A percentile compares a stretch with the other conserved stretches of the same genome.
These are phyloP conservation scores for Tylopilus plumbeoviolaceoides DNA, from an alignment of 768 basidiomycete species.

Conservation along the genomic window DNA sequence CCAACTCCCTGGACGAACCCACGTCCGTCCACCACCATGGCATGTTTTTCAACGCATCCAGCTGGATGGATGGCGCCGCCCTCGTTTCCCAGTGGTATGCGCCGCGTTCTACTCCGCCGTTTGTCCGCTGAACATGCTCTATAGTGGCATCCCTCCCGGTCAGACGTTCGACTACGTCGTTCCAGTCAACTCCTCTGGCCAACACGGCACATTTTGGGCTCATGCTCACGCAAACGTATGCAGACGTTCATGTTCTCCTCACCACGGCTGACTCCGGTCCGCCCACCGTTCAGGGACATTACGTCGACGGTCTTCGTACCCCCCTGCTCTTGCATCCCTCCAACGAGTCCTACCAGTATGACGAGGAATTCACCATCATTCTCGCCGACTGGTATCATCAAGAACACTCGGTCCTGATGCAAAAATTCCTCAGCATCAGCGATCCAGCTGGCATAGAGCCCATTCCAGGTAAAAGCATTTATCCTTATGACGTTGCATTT, in stretches of 20 bases:
- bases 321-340: slow-evolving; percentile 75
- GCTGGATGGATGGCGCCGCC: slow-evolving; percentile 88
- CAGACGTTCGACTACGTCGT: slow-evolving; percentile 71
- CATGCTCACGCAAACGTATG: slow-evolving; percentile 58
- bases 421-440: slow-evolving; percentile 61
- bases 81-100: slow-evolving; percentile 78
- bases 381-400: slow-evolving; percentile 93
- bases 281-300: slow-evolving; percentile 58
- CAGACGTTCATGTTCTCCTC: background rate
- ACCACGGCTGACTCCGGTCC: background rate
- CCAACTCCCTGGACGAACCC: slow-evolving; percentile 63
- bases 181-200: slow-evolving; percentile 60
- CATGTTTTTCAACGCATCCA: slow-evolving; percentile 86
- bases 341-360: slow-evolving; percentile 67
- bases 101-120: fast-evolving
- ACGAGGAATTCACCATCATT: slow-evolving; percentile 85
- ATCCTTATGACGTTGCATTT: background rate
- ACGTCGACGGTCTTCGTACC: slow-evolving; percentile 89
- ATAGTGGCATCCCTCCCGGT: slow-evolving; percentile 75
- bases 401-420: slow-evolving; percentile 57
- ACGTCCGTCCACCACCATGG: slow-evolving; percentile 89
- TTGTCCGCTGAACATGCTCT: background rate
- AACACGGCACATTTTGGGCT: slow-evolving; percentile 81
- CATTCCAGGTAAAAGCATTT: slow-evolving; percentile 58
- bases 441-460: slow-evolving; percentile 89